phyloP scores from a whole-genome alignment of 257 asterid genomes.

The Asclepias syriaca region DNA sequence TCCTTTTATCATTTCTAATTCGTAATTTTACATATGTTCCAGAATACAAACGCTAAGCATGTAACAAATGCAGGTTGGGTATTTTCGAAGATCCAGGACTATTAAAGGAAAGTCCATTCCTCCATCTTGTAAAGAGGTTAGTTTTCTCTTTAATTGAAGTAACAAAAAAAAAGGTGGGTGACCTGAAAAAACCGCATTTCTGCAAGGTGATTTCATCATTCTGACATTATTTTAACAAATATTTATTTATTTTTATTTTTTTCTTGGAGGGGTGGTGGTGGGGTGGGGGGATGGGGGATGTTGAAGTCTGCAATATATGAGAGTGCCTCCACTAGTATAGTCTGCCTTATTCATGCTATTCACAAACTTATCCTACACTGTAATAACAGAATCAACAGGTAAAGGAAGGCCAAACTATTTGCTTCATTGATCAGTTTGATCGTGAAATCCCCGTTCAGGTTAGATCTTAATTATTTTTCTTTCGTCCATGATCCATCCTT shows the following conservation, averaged over 20 bases:
- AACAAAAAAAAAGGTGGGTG: not conserved
- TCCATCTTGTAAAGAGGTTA: constrained; percentile 85
- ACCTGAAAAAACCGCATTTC: not conserved
- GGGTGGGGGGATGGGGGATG: no score
- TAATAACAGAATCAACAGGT: constrained; percentile 64
- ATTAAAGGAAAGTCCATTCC: constrained; percentile 79
- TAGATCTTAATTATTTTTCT: constrained; percentile 12
- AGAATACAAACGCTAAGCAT: constrained; percentile 10
- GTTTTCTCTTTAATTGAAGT: not conserved
- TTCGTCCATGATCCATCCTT: not conserved
- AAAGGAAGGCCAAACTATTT: constrained; percentile 85
- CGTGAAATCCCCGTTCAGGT: constrained; percentile 82
- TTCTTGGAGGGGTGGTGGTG: no score
- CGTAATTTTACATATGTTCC: constrained; percentile 5
- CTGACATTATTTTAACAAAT: not conserved
- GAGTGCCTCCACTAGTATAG: not conserved
- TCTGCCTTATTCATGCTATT: not conserved
- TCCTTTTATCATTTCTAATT: not conserved
- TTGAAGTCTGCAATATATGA: not conserved
- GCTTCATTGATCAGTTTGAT: constrained; percentile 90
- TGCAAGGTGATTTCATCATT: not conserved
- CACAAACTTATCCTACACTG: constrained; percentile 6
- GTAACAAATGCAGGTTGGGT: constrained; percentile 65
- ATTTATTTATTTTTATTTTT: no score
- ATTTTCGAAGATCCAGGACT: constrained; percentile 76